Evolutionary conservation across 352 stramenopile species (phyloP).

Genomic region (Plasmopara muralis): DNA sequence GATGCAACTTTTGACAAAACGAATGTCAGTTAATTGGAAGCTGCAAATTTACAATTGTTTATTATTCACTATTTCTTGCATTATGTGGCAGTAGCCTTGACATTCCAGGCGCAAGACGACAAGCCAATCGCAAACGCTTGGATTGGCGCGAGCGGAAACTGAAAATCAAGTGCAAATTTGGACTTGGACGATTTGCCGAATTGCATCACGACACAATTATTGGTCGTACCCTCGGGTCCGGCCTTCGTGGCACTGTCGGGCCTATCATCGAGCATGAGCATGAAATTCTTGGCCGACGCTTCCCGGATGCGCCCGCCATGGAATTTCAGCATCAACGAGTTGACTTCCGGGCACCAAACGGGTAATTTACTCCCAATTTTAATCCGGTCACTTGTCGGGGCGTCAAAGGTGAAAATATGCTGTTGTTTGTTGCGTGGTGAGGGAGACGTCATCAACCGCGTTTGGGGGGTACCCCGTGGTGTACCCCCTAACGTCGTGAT

Average conservation of each 20-base stretch:
- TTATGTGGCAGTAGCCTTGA: slow-evolving; percentile 29
- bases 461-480: slow-evolving; percentile 41
- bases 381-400: slow-evolving; percentile 61
- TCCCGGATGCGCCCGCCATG: slow-evolving; percentile 79
- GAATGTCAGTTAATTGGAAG: too few relatives aligned
- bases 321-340: slow-evolving; percentile 87
- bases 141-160: slow-evolving; percentile 74
- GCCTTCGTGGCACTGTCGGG: slow-evolving; percentile 17
- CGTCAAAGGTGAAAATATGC: slow-evolving; percentile 72
- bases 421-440: slow-evolving; percentile 60
- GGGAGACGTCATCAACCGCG: slow-evolving; percentile 59
- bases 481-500: slow-evolving; percentile 59
- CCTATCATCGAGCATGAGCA: slow-evolving; percentile 78
- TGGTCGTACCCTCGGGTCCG: slow-evolving; percentile 9
- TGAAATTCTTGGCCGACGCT: slow-evolving; percentile 88
- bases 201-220: slow-evolving; percentile 72
- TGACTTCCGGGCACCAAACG: slow-evolving; percentile 82
- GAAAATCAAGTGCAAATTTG: slow-evolving; percentile 85
- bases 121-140: slow-evolving; percentile 84
- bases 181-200: slow-evolving; percentile 86
- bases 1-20: too few relatives aligned
- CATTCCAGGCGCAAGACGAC: slow-evolving; percentile 79
- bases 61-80: too few relatives aligned
- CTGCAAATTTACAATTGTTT: too few relatives aligned
- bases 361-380: slow-evolving; percentile 81